phyloP scores from a whole-genome alignment of 2,329 filamentous ascomycete species.

The Scedosporium apiospermum region DNA sequence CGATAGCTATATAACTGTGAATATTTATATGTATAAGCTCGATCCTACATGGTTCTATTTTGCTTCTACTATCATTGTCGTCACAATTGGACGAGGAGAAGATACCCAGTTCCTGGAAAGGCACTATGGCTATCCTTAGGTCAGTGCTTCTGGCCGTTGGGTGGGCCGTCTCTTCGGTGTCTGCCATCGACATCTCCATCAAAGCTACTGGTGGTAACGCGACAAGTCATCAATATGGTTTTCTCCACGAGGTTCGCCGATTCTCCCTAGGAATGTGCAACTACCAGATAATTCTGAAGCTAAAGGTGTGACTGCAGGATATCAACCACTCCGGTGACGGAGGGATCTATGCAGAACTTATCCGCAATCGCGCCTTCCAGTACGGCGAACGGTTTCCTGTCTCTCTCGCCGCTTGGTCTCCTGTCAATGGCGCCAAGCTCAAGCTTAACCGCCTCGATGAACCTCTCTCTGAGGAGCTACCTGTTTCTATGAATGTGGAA shows the following conservation, averaged over 20 bases:
- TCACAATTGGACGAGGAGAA: neutral
- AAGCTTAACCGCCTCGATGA: conserved; percentile 34
- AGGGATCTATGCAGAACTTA: conserved; percentile 62
- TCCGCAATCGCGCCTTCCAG: conserved; percentile 64
- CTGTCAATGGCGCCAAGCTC: conserved; percentile 30
- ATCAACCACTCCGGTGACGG: conserved; percentile 64
- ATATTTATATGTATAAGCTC: neutral
- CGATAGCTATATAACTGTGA: neutral
- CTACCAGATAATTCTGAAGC: neutral
- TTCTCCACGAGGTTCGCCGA: conserved; percentile 30
- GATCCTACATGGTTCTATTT: neutral
- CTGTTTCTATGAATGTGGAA: conserved; percentile 39
- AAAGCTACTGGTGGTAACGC: conserved; percentile 28
- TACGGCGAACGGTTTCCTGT: conserved; percentile 30
- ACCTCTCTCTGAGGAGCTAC: conserved; percentile 42
- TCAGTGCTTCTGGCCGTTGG: neutral
- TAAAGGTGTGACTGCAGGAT: conserved; percentile 28
- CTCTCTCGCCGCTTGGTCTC: conserved; percentile 34
- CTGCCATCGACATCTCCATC: conserved; percentile 26
- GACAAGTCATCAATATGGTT: conserved; percentile 35
- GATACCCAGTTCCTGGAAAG: neutral
- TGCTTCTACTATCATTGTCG: neutral
- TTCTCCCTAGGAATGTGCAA: neutral
- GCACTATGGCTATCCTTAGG: neutral
- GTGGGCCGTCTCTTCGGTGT: conserved; percentile 1